These are phyloP conservation scores for Microsporum ferrugineum DNA, from an alignment of 2,329 filamentous ascomycete genomes.

Conservation along the genomic window DNA sequence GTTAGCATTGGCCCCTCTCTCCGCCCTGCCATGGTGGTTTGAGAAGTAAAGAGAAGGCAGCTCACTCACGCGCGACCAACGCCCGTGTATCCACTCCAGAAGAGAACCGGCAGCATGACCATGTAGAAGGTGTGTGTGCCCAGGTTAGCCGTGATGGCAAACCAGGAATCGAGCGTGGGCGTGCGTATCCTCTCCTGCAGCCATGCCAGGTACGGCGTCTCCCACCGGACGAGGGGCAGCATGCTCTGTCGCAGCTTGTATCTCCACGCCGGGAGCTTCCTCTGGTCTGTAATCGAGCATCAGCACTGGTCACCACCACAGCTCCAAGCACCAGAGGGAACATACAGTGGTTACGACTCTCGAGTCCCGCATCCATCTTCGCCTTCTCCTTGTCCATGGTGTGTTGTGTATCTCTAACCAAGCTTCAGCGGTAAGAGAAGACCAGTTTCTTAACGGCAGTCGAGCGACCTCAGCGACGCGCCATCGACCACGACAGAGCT, in stretches of 20 bases:
- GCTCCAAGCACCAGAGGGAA: conserved; percentile 3
- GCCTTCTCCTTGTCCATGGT: conserved; percentile 31
- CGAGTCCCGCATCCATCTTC: conserved; percentile 55
- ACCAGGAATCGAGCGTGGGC: conserved; percentile 84
- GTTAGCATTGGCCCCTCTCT: conserved; percentile 2
- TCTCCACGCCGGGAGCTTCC: conserved; percentile 75
- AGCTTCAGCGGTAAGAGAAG: too few species aligned
- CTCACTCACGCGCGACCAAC: conserved; percentile 71
- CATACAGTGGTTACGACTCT: conserved; percentile 64
- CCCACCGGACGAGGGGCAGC: conserved; percentile 81
- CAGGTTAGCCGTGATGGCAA: conserved; percentile 89
- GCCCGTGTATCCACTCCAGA: conserved; percentile 85
- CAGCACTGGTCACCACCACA: conserved; percentile 11
- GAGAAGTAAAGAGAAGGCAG: conserved; percentile 4
- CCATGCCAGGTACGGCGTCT: conserved; percentile 86
- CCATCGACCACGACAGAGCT: not conserved
- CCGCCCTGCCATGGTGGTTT: not conserved
- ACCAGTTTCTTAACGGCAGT: too few species aligned
- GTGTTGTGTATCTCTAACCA: not conserved
- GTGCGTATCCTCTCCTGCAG: conserved; percentile 71
- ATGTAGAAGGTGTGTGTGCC: conserved; percentile 99
- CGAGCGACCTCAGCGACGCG: too few species aligned
- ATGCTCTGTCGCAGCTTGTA: conserved; percentile 70
- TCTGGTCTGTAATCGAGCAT: conserved; percentile 51
- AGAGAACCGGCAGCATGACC: conserved; percentile 83